A percentile compares a stretch with the other conserved stretches of the same genome.
phyloP scores from a whole-genome alignment of 192 early-diverging fungal genomes.

The Backusella sp. region DNA sequence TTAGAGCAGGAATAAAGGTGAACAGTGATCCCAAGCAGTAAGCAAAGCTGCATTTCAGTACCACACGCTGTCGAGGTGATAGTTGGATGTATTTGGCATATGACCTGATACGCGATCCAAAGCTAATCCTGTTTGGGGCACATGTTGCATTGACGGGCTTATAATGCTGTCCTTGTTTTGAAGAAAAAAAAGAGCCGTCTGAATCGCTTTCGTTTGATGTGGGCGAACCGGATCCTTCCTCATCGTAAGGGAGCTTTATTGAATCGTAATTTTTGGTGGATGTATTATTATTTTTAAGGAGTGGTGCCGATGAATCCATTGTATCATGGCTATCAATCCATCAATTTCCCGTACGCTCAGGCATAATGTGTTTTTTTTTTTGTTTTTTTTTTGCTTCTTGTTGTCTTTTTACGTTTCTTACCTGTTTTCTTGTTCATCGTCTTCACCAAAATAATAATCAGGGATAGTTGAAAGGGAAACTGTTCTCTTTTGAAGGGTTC shows the following conservation, averaged over 20 bases:
- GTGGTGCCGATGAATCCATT: background rate
- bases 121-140: background rate
- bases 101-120: background rate
- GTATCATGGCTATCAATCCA: background rate
- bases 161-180: background rate
- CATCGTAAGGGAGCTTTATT: background rate
- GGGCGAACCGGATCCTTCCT: background rate
- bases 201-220: conserved; percentile 16
- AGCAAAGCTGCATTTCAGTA: conserved; percentile 65
- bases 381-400: background rate
- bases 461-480: conserved; percentile 37
- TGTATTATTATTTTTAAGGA: background rate
- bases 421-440: background rate
- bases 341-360: background rate
- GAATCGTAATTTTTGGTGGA: background rate
- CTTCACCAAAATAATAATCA: background rate
- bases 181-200: conserved; percentile 23
- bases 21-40: conserved; percentile 67
- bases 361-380: no score
- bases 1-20: conserved; percentile 59
- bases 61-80: conserved; percentile 23
- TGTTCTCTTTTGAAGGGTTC: conserved; percentile 31
- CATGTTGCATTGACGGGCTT: background rate
- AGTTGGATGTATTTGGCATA: background rate
- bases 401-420: background rate